These are phyloP conservation scores for Pyrenophora teres DNA, from an alignment of 2,329 filamentous ascomycete species.

Conservation along the genomic window DNA sequence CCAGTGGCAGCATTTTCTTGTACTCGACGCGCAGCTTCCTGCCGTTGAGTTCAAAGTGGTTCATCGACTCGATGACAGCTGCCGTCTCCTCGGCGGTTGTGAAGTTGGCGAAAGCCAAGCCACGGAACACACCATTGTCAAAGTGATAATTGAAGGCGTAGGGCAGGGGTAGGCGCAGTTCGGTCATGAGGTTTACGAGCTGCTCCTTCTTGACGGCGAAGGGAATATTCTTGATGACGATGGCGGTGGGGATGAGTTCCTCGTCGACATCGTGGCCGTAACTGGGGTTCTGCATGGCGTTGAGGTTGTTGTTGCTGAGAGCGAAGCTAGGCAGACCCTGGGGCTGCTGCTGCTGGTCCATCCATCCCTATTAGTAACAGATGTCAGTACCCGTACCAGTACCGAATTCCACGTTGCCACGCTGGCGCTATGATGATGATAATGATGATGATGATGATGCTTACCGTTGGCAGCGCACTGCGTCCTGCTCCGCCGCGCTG, in stretches of 20 bases:
- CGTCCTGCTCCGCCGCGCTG: constrained; percentile 53
- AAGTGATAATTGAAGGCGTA: constrained; percentile 99
- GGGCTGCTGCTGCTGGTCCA: constrained; percentile 51
- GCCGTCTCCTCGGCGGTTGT: constrained; percentile 93
- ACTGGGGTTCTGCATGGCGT: constrained; percentile 48
- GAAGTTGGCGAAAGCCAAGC: constrained; percentile 97
- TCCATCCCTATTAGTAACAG: constrained; percentile 60
- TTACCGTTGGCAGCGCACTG: constrained; percentile 73
- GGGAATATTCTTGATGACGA: constrained; percentile 99
- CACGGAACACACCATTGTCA: constrained; percentile 95
- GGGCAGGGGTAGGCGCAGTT: constrained; percentile 88
- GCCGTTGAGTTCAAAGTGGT: constrained; percentile 93
- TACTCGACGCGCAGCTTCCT: constrained; percentile 96
- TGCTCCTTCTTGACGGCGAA: constrained; percentile 98
- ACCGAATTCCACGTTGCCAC: too few species aligned
- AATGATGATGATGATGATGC: constrained; percentile 43
- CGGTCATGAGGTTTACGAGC: constrained; percentile 89
- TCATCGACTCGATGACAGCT: constrained; percentile 89
- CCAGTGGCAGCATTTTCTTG: constrained; percentile 98
- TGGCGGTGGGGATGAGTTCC: constrained; percentile 95
- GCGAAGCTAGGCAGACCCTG: constrained; percentile 52
- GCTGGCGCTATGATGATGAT: background rate
- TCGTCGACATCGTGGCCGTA: constrained; percentile 66
- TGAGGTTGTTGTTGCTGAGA: constrained; percentile 44
- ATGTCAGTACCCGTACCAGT: constrained; percentile 6